Conservation (phyloP, 192 early-diverging fungal genomes). For the Umbelopsis sp. region DNA sequence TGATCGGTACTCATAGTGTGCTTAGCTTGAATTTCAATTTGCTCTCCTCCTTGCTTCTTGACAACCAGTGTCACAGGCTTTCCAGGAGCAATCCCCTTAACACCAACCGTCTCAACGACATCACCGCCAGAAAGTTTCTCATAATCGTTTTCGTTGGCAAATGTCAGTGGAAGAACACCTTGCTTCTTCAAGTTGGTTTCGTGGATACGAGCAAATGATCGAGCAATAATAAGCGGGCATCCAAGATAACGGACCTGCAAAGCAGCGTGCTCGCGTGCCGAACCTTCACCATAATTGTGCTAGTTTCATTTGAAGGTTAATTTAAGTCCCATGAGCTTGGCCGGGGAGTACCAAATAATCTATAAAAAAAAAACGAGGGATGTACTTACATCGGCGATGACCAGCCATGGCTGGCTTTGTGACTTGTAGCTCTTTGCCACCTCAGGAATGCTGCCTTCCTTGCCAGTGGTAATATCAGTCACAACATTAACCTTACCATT, state of each 20-base stretch:
- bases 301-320: conserved; percentile 23
- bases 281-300: conserved; percentile 94
- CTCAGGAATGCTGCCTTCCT: conserved; percentile 85
- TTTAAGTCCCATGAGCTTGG: background rate
- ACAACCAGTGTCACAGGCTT: conserved; percentile 62
- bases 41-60: conserved; percentile 54
- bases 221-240: conserved; percentile 79
- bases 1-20: conserved; percentile 94
- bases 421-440: conserved; percentile 76
- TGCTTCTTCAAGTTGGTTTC: conserved; percentile 99
- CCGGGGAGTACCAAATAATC: background rate
- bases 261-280: conserved; percentile 91
- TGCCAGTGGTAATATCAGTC: conserved; percentile 53
- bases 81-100: conserved; percentile 62
- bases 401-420: conserved; percentile 72
- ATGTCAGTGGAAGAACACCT: conserved; percentile 93
- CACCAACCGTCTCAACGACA: conserved; percentile 68
- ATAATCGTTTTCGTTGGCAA: conserved; percentile 85
- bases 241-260: conserved; percentile 88
- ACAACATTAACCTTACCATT: conserved; percentile 88
- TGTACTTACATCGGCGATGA: conserved; percentile 74
- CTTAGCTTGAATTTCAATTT: conserved; percentile 60
- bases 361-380: conserved; percentile 11
- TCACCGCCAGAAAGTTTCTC: conserved; percentile 70
- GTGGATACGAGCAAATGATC: conserved; percentile 98